Evolutionary conservation across 2,329 filamentous ascomycete genomes (phyloP).

Genomic region (Diaporthe citri): DNA sequence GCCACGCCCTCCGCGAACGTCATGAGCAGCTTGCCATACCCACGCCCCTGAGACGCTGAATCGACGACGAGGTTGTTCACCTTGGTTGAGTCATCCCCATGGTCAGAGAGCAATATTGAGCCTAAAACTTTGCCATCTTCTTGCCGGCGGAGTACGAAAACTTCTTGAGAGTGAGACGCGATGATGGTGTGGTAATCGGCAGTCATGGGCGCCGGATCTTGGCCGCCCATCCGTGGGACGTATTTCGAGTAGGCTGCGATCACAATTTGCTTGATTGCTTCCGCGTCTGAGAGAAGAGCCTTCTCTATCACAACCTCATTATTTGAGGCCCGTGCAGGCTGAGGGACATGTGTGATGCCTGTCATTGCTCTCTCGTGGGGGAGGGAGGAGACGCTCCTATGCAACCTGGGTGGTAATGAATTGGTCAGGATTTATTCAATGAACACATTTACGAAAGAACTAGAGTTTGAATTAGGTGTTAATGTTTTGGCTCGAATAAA

Average conservation of each 20-base stretch:
- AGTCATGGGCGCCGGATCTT: slow-evolving; percentile 52
- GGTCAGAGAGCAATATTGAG: slow-evolving; percentile 46
- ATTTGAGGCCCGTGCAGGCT: neutral
- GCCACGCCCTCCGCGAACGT: slow-evolving; percentile 41
- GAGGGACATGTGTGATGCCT: neutral
- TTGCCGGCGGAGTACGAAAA: slow-evolving; percentile 44
- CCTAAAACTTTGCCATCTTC: slow-evolving; percentile 44
- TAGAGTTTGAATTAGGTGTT: too few relatives aligned
- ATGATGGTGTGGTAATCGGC: slow-evolving; percentile 50
- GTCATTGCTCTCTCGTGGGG: neutral
- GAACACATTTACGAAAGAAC: neutral
- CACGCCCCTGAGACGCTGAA: slow-evolving; percentile 40
- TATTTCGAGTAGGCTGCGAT: slow-evolving; percentile 51
- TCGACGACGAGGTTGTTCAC: slow-evolving; percentile 45
- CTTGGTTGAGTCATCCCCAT: slow-evolving; percentile 34
- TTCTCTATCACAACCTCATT: neutral
- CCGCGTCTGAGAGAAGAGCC: slow-evolving; percentile 43
- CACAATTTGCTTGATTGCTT: slow-evolving; percentile 49
- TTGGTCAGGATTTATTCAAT: neutral
- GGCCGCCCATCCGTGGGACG: slow-evolving; percentile 51
- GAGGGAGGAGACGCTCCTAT: neutral
- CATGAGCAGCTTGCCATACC: slow-evolving; percentile 44
- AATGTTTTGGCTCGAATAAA: neutral
- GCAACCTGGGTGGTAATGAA: neutral
- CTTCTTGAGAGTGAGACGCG: slow-evolving; percentile 37